Conservation (phyloP, 2,329 filamentous ascomycete species). For the Epichloe gansuensis region DNA sequence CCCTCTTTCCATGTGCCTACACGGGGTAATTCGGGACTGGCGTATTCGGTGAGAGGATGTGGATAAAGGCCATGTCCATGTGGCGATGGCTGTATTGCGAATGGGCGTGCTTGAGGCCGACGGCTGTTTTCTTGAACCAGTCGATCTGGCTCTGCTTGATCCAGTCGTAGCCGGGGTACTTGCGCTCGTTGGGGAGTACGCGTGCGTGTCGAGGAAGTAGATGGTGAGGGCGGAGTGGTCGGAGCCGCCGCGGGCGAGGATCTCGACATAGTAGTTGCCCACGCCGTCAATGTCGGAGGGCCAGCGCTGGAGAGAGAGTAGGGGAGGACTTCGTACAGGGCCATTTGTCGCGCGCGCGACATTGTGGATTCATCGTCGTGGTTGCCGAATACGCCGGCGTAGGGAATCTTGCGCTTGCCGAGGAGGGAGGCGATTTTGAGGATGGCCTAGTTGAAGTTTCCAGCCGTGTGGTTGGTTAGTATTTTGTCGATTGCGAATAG, state of each 20-base stretch:
- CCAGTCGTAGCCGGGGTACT: slow-evolving; percentile 94
- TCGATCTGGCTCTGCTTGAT: slow-evolving; percentile 86
- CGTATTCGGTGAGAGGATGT: slow-evolving; percentile 89
- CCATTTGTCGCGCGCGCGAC: slow-evolving; percentile 68
- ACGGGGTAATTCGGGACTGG: slow-evolving; percentile 44
- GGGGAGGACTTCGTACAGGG: slow-evolving; percentile 71
- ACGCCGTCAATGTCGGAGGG: slow-evolving; percentile 72
- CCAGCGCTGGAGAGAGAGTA: slow-evolving; percentile 82
- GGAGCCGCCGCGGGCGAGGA: slow-evolving; percentile 66
- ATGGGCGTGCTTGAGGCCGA: slow-evolving; percentile 63
- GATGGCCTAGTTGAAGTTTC: slow-evolving; percentile 46
- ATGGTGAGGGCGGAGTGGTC: slow-evolving; percentile 85
- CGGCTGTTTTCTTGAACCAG: slow-evolving; percentile 78
- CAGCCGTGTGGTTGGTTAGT: neutral
- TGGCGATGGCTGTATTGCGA: slow-evolving; percentile 81
- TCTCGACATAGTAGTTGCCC: slow-evolving; percentile 89
- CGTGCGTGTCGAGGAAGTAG: slow-evolving; percentile 90
- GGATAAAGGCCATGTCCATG: slow-evolving; percentile 93
- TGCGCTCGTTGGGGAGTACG: slow-evolving; percentile 83
- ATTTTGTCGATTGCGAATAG: slow-evolving; percentile 6
- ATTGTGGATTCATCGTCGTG: slow-evolving; percentile 89
- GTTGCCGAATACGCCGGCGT: slow-evolving; percentile 90
- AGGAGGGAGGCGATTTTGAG: slow-evolving; percentile 86
- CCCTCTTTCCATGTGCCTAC: slow-evolving; percentile 65
- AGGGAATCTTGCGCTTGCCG: slow-evolving; percentile 79